phyloP scores from a whole-genome alignment of 108 stramenopile species.

The Poteriospumella lacustris region DNA sequence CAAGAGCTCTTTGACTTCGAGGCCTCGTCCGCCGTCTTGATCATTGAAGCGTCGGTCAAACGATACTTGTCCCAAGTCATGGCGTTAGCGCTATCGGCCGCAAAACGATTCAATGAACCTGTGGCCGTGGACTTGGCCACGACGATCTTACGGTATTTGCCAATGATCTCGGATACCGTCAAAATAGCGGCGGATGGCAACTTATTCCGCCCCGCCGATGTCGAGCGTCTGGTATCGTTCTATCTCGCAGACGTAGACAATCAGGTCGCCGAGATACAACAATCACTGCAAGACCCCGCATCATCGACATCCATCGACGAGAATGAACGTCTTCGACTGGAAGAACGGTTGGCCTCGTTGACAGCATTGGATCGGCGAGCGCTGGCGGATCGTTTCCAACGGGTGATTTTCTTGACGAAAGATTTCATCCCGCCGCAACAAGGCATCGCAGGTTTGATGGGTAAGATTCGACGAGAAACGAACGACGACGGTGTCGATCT shows the following conservation, averaged over 20 bases:
- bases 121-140: background rate
- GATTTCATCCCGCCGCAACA: background rate
- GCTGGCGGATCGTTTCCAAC: background rate
- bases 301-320: background rate
- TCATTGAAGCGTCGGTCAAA: background rate
- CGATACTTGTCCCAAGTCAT: background rate
- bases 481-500: background rate
- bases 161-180: background rate
- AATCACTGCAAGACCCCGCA: background rate
- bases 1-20: background rate
- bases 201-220: background rate
- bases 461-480: background rate
- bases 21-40: background rate
- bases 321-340: background rate
- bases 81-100: background rate
- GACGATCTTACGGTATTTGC: background rate
- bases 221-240: background rate
- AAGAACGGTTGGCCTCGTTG: too few species aligned
- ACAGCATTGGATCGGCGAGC: too few species aligned
- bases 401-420: background rate
- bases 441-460: slow-evolving; percentile 2
- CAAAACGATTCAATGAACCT: background rate
- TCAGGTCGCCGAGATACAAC: too few species aligned
- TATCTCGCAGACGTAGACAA: background rate
- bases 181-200: slow-evolving; percentile 9